Evolutionary conservation across 192 early-diverging fungal species (phyloP).

Genomic region (Thoreauomyces humboldtii): DNA sequence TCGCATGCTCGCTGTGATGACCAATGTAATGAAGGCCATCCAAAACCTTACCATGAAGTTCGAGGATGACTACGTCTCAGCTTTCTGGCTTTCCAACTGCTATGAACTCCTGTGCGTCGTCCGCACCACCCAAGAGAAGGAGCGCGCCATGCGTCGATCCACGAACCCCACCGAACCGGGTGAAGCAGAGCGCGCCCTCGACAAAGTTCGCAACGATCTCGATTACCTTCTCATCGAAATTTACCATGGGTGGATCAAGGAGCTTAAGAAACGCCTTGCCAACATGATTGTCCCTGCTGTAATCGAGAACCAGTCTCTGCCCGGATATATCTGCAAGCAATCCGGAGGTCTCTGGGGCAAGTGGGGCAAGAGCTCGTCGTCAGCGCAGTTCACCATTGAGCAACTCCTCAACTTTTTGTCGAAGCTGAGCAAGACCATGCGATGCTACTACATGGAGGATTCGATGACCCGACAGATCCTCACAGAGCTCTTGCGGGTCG

Average conservation of each 20-base stretch:
- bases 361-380: slow-evolving; percentile 72
- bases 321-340: slow-evolving; percentile 91
- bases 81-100: slow-evolving; percentile 97
- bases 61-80: slow-evolving; percentile 80
- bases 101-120: slow-evolving; percentile 93
- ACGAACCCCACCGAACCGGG: slow-evolving; percentile 25
- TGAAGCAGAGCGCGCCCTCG: slow-evolving; percentile 75
- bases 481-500: slow-evolving; percentile 92
- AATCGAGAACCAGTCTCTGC: slow-evolving; percentile 92
- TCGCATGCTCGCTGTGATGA: slow-evolving; percentile 80
- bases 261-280: slow-evolving; percentile 88
- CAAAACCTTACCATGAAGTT: slow-evolving; percentile 62
- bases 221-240: slow-evolving; percentile 91
- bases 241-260: slow-evolving; percentile 98
- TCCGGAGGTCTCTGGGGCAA: slow-evolving; percentile 87
- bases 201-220: slow-evolving; percentile 84
- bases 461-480: slow-evolving; percentile 90
- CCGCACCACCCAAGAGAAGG: slow-evolving; percentile 58
- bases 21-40: slow-evolving; percentile 76
- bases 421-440: slow-evolving; percentile 92
- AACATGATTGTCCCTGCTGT: slow-evolving; percentile 96
- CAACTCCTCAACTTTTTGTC: slow-evolving; percentile 91
- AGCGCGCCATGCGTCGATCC: slow-evolving; percentile 17
- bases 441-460: slow-evolving; percentile 95
- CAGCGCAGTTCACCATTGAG: slow-evolving; percentile 88